Evolutionary conservation across 129 eudicot species (phyloP).

Genomic region (Scalesia atractyloides): DNA sequence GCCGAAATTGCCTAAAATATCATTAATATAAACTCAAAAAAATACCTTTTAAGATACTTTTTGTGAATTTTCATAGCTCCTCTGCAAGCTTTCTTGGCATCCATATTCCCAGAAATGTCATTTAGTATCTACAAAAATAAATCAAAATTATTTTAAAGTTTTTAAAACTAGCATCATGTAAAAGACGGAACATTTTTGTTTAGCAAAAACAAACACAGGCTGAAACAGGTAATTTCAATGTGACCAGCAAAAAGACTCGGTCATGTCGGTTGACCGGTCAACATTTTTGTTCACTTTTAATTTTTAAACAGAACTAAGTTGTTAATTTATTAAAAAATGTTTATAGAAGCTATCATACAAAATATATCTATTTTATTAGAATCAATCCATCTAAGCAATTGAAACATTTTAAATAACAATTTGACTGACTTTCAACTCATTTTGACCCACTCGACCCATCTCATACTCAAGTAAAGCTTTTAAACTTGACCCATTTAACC

Average conservation of each 20-base stretch:
- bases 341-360: neutral
- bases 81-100: slow-evolving; percentile 82
- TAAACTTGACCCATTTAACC: neutral
- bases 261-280: neutral
- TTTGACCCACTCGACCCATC: slow-evolving; percentile 5
- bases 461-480: neutral
- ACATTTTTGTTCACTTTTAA: neutral
- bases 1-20: neutral
- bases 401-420: neutral
- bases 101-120: slow-evolving; percentile 78
- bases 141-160: slow-evolving; percentile 2
- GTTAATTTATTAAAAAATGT: neutral
- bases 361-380: neutral
- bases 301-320: neutral
- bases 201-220: neutral
- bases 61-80: slow-evolving; percentile 95
- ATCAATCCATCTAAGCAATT: neutral
- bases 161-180: neutral
- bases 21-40: neutral
- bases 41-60: slow-evolving; percentile 77
- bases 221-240: neutral
- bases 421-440: neutral
- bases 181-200: neutral
- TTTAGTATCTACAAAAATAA: slow-evolving; percentile 68
- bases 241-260: neutral